A percentile compares a stretch with the other conserved stretches of the same genome.
phyloP scores from a whole-genome alignment of 2,329 filamentous ascomycete genomes.

The Nectriaceae sp. region DNA sequence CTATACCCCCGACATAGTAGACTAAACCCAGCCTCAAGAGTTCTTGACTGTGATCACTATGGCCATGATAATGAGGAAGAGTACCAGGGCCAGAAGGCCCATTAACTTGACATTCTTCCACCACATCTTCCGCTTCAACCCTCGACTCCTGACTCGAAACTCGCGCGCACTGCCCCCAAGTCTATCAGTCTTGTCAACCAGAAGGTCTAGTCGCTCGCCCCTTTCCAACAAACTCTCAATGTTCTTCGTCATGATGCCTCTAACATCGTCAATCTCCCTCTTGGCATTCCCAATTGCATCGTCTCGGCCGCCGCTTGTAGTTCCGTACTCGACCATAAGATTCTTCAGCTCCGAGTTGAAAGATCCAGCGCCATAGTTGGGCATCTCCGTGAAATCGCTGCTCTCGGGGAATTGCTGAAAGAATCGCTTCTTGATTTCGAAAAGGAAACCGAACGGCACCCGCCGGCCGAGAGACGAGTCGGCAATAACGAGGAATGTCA shows the following conservation, averaged over 20 bases:
- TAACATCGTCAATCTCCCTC: conserved; percentile 87
- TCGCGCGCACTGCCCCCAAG: conserved; percentile 86
- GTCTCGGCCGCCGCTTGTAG: conserved; percentile 70
- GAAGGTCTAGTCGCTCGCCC: conserved; percentile 87
- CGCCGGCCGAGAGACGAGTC: conserved; percentile 80
- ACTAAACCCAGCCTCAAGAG: conserved; percentile 14
- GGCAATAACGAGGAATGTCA: conserved; percentile 91
- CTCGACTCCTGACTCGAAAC: conserved; percentile 84
- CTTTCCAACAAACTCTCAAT: conserved; percentile 88
- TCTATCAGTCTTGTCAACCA: conserved; percentile 96
- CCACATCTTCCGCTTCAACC: conserved; percentile 94
- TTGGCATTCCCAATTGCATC: conserved; percentile 84
- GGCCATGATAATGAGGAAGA: conserved; percentile 59
- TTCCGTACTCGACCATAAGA: conserved; percentile 83
- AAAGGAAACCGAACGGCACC: conserved; percentile 88
- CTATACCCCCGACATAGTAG: background rate
- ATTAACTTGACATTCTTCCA: conserved; percentile 99
- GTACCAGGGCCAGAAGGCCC: conserved; percentile 72
- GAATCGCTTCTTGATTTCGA: conserved; percentile 89
- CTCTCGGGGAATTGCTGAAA: conserved; percentile 65
- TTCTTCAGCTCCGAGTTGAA: conserved; percentile 80
- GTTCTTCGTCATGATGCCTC: conserved; percentile 93
- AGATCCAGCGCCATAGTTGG: conserved; percentile 84
- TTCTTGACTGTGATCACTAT: conserved; percentile 57
- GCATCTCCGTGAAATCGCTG: conserved; percentile 75